Percentiles rank a stretch among this genome's conserved stretches.
Evolutionary conservation across 257 asterid species (phyloP).

Genomic region (Echium plantagineum): DNA sequence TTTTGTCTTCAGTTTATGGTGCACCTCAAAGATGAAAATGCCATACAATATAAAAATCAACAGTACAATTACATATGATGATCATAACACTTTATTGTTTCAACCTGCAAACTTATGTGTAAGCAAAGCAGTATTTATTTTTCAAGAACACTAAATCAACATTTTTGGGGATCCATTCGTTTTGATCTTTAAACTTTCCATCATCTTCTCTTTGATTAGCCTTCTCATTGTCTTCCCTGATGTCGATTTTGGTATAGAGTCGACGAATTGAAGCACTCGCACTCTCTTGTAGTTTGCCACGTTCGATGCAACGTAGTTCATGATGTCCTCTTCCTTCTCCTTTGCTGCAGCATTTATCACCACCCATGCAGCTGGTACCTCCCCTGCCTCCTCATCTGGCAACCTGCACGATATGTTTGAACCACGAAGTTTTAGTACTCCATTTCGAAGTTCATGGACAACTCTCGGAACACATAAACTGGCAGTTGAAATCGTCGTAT

Average conservation of each 20-base stretch:
- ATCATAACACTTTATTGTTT: too few species aligned
- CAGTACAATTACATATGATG: neutral
- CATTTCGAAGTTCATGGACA: neutral
- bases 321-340: conserved; percentile 62
- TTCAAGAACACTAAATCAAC: neutral
- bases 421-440: neutral
- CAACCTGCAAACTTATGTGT: too few species aligned
- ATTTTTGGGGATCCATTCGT: neutral
- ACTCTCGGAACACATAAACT: neutral
- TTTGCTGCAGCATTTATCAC: conserved; percentile 48
- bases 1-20: too few species aligned
- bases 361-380: conserved; percentile 78
- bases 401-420: conserved; percentile 29
- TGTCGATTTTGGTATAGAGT: conserved; percentile 67
- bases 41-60: too few species aligned
- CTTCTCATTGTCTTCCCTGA: conserved; percentile 93
- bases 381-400: conserved; percentile 73
- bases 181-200: conserved; percentile 11
- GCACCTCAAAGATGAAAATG: too few species aligned
- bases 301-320: conserved; percentile 47
- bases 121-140: neutral
- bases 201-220: conserved; percentile 54
- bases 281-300: conserved; percentile 65
- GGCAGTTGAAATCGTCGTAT: neutral
- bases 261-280: conserved; percentile 56